These are phyloP conservation scores for Rhinocladiella similis DNA, from an alignment of 2,329 filamentous ascomycete genomes.

Conservation along the genomic window DNA sequence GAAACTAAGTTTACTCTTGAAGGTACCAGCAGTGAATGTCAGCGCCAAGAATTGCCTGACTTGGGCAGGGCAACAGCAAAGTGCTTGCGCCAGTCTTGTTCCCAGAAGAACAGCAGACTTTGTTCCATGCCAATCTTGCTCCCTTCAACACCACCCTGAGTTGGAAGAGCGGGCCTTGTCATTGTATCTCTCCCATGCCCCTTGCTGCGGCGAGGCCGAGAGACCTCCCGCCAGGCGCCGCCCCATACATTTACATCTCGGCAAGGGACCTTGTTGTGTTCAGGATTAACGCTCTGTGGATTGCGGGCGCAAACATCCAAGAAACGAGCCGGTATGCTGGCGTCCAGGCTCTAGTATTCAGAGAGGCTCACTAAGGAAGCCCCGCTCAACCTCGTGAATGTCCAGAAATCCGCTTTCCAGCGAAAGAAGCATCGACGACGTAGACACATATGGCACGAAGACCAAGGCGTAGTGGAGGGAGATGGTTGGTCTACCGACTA, in stretches of 20 bases:
- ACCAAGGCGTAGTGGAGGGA: slow-evolving; percentile 3
- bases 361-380: slow-evolving; percentile 17
- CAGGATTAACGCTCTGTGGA: slow-evolving; percentile 22
- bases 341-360: slow-evolving; percentile 7
- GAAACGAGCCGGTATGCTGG: slow-evolving; percentile 14
- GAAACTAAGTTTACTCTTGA: too few relatives aligned
- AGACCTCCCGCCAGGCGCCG: slow-evolving; percentile 1
- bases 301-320: slow-evolving; percentile 15
- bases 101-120: too few relatives aligned
- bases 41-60: too few relatives aligned
- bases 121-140: too few relatives aligned
- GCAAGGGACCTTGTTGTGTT: slow-evolving; percentile 19
- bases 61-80: too few relatives aligned
- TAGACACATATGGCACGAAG: neutral
- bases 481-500: neutral
- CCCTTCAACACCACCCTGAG: too few relatives aligned
- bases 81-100: too few relatives aligned
- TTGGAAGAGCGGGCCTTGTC: too few relatives aligned
- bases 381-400: neutral
- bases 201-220: neutral
- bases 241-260: slow-evolving; percentile 20
- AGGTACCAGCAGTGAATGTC: too few relatives aligned
- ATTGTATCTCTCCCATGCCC: too few relatives aligned
- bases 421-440: neutral
- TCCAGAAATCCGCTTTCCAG: neutral